phyloP scores from a whole-genome alignment of 208 protist genomes.

The Leishmania amazonensis region DNA sequence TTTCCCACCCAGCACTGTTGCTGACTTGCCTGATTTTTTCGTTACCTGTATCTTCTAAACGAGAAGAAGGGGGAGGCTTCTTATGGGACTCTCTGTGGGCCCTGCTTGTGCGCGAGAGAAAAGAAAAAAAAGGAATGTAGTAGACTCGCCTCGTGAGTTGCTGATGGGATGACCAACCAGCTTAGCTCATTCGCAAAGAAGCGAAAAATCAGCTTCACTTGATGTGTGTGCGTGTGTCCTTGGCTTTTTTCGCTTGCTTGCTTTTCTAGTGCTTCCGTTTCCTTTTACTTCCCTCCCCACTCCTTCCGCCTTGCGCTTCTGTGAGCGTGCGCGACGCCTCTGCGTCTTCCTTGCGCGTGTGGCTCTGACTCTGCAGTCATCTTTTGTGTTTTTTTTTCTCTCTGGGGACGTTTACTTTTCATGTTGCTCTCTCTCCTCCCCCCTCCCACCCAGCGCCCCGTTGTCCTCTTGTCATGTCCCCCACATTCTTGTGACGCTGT shows the following conservation, averaged over 20 bases:
- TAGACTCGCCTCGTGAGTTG: neutral
- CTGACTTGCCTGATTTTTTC: neutral
- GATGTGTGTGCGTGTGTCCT: neutral
- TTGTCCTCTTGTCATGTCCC: conserved; percentile 3
- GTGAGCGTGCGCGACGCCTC: conserved; percentile 12
- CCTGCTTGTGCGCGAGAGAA: neutral
- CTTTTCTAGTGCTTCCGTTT: neutral
- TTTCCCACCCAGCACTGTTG: neutral
- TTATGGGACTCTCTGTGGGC: neutral
- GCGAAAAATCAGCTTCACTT: neutral
- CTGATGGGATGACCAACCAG: neutral
- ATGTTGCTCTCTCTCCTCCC: neutral
- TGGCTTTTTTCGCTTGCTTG: neutral
- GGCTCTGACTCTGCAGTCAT: neutral
- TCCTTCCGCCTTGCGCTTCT: neutral
- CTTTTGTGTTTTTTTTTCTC: conserved; percentile 22
- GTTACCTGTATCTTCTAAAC: neutral
- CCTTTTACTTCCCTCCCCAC: neutral
- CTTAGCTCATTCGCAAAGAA: neutral
- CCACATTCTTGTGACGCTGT: conserved; percentile 1
- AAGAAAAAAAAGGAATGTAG: neutral
- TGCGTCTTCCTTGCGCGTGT: neutral
- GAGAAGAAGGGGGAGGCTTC: neutral
- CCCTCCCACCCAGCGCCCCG: neutral
- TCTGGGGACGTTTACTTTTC: neutral